These are phyloP conservation scores for Omphalotus guepiniiformis DNA, from an alignment of 768 basidiomycete genomes.

Conservation along the genomic window DNA sequence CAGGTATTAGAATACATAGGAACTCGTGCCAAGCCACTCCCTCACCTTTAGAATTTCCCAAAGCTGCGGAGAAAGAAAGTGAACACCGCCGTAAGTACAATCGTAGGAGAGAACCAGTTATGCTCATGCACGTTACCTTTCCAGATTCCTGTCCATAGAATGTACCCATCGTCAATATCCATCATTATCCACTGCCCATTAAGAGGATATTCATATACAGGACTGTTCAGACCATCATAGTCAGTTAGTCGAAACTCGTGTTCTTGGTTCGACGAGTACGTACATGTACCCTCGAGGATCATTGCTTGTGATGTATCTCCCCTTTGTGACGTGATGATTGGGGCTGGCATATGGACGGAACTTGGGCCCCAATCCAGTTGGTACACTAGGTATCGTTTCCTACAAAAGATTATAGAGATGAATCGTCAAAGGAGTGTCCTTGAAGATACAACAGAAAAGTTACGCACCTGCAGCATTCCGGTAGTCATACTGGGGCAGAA, in stretches of 20 bases:
- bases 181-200: conserved; percentile 95
- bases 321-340: conserved; percentile 78
- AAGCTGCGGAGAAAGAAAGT: conserved; percentile 42
- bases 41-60: conserved; percentile 90
- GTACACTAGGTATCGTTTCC: not conserved
- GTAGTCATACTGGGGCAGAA: conserved; percentile 35
- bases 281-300: conserved; percentile 88
- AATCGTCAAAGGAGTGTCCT: conserved; percentile 6
- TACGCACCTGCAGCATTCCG: conserved; percentile 40
- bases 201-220: conserved; percentile 86
- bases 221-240: too few relatives aligned
- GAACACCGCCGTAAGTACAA: not conserved
- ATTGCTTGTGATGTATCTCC: conserved; percentile 86
- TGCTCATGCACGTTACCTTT: too few relatives aligned
- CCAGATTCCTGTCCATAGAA: conserved; percentile 93
- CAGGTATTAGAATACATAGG: too few relatives aligned
- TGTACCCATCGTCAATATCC: conserved; percentile 90
- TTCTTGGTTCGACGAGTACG: too few relatives aligned
- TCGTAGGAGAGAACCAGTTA: conserved; percentile 8
- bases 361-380: conserved; percentile 33
- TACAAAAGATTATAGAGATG: not conserved
- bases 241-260: too few relatives aligned
- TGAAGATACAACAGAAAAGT: not conserved
- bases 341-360: conserved; percentile 72
- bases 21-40: too few relatives aligned